These are phyloP conservation scores for Plasmopara viticola DNA, from an alignment of 352 stramenopile species.

Conservation along the genomic window DNA sequence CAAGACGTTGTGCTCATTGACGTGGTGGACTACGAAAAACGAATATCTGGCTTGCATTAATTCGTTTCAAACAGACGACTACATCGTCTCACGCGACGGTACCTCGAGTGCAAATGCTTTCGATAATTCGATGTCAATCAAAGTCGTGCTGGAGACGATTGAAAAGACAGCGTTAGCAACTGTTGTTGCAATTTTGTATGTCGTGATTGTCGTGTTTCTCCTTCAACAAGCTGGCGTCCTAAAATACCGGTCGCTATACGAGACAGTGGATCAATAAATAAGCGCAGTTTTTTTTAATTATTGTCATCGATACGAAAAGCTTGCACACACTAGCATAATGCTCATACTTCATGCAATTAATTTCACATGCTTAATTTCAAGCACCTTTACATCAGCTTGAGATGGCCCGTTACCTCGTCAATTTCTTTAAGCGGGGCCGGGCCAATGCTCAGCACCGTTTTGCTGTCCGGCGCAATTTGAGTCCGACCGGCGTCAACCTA, in stretches of 20 bases:
- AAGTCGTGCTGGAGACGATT: constrained; percentile 39
- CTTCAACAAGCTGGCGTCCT: constrained; percentile 38
- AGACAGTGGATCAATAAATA: constrained; percentile 41
- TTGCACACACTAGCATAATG: constrained; percentile 1
- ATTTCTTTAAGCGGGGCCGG: constrained; percentile 61
- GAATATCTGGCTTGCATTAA: constrained; percentile 66
- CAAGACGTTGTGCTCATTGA: constrained; percentile 68
- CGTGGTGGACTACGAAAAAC: constrained; percentile 75
- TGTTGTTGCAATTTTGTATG: constrained; percentile 24
- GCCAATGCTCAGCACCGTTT: constrained; percentile 80
- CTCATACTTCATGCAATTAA: neutral
- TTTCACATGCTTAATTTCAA: neutral
- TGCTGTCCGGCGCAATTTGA: constrained; percentile 79
- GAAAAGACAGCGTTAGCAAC: constrained; percentile 41
- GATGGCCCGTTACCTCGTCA: constrained; percentile 68
- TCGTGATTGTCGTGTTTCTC: constrained; percentile 28
- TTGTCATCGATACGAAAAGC: constrained; percentile 8
- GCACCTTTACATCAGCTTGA: constrained; percentile 75
- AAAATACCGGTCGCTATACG: constrained; percentile 33
- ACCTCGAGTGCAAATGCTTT: constrained; percentile 7
- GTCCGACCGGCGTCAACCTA: constrained; percentile 76
- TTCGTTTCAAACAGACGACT: constrained; percentile 11
- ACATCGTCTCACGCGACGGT: constrained; percentile 3
- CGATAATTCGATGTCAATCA: constrained; percentile 7
- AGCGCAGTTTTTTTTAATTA: neutral